A percentile compares a stretch with the other conserved stretches of the same genome.
Evolutionary conservation across 163 green algal genomes (phyloP).

Genomic region (Picocystis sp.): DNA sequence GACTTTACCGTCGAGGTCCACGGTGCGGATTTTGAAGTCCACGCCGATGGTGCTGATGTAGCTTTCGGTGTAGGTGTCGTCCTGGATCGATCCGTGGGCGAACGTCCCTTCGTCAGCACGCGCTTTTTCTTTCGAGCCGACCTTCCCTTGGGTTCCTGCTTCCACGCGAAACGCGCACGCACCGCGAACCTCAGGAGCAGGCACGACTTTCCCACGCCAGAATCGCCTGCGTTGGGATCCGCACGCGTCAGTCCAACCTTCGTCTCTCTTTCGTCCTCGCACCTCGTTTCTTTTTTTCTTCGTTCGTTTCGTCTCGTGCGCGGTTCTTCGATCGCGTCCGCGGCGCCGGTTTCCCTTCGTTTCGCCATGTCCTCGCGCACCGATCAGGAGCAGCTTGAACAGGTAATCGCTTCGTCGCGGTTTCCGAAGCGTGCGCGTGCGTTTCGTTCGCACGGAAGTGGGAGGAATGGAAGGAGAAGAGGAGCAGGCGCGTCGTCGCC

Average conservation of each 20-base stretch:
- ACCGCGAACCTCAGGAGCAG: slow-evolving; percentile 88
- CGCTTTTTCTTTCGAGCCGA: not conserved
- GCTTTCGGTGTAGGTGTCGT: slow-evolving; percentile 98
- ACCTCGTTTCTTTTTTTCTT: too few relatives aligned
- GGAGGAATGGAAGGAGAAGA: too few relatives aligned
- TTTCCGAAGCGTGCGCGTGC: too few relatives aligned
- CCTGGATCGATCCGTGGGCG: slow-evolving; percentile 27
- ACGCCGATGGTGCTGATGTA: slow-evolving; percentile 99
- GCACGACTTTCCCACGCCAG: slow-evolving; percentile 88
- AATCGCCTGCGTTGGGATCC: slow-evolving; percentile 30
- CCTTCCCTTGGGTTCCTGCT: not conserved
- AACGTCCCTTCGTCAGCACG: not conserved
- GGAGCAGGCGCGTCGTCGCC: too few relatives aligned
- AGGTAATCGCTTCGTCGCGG: slow-evolving; percentile 26
- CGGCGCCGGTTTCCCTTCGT: too few relatives aligned
- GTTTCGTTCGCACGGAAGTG: too few relatives aligned
- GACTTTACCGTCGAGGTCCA: slow-evolving; percentile 96
- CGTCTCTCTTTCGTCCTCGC: too few relatives aligned
- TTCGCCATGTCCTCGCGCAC: slow-evolving; percentile 6
- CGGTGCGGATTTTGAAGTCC: slow-evolving; percentile 99
- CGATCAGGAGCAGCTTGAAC: slow-evolving; percentile 70
- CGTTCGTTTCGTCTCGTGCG: too few relatives aligned
- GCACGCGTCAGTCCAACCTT: too few relatives aligned
- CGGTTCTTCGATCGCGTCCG: too few relatives aligned
- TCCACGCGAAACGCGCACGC: slow-evolving; percentile 10